A percentile compares a stretch with the other conserved stretches of the same genome.
Evolutionary conservation across 2,329 filamentous ascomycete genomes (phyloP).

Genomic region (Volutella citrinella): DNA sequence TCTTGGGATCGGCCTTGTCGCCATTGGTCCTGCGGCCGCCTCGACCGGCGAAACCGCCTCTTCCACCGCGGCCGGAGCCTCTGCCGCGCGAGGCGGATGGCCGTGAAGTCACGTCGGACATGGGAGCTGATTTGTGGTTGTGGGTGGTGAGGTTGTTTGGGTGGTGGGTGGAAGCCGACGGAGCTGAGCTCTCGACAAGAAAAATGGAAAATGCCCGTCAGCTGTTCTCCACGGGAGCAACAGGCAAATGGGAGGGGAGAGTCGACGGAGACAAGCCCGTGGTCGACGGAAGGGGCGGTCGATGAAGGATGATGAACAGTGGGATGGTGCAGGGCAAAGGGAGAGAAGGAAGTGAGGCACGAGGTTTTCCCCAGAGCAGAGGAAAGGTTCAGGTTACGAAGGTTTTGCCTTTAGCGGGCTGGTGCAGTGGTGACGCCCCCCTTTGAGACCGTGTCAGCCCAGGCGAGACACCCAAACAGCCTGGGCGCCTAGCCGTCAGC

Average conservation of each 20-base stretch:
- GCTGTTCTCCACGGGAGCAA: slow-evolving; percentile 37
- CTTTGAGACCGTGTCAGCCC: slow-evolving; percentile 4
- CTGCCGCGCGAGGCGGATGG: slow-evolving; percentile 81
- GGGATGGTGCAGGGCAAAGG: slow-evolving; percentile 27
- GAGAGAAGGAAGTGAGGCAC: slow-evolving; percentile 26
- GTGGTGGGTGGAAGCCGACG: slow-evolving; percentile 23
- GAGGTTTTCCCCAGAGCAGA: slow-evolving; percentile 37
- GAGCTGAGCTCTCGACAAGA: slow-evolving; percentile 30
- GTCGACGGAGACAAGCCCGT: slow-evolving; percentile 28
- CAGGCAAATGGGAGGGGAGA: slow-evolving; percentile 29
- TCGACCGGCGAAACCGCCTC: slow-evolving; percentile 71
- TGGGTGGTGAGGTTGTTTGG: slow-evolving; percentile 24
- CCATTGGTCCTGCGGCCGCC: slow-evolving; percentile 75
- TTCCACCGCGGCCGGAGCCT: slow-evolving; percentile 83
- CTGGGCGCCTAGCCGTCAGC: neutral
- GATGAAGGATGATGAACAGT: slow-evolving; percentile 25
- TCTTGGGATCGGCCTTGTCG: slow-evolving; percentile 57
- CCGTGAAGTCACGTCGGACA: slow-evolving; percentile 94
- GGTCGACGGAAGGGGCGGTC: slow-evolving; percentile 28
- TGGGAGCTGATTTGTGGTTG: slow-evolving; percentile 50
- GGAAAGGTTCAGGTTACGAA: slow-evolving; percentile 35
- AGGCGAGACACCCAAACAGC: slow-evolving; percentile 12
- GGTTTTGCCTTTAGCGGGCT: slow-evolving; percentile 35
- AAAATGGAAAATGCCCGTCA: slow-evolving; percentile 31
- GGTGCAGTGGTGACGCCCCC: slow-evolving; percentile 23